These are phyloP conservation scores for Millerozyma acaciae DNA, from an alignment of 805 yeast species.

Conservation along the genomic window DNA sequence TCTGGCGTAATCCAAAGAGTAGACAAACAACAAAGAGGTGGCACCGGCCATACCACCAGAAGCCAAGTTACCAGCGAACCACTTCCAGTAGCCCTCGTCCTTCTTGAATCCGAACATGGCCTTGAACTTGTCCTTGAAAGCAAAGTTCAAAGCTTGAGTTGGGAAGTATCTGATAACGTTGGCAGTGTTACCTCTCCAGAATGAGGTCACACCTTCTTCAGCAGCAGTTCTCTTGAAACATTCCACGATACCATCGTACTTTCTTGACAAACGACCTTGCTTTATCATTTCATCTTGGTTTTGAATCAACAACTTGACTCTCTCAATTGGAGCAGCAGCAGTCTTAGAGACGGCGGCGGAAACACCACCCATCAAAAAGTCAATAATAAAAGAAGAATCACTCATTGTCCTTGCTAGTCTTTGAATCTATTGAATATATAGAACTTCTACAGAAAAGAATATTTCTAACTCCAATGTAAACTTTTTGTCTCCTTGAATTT, in stretches of 20 bases:
- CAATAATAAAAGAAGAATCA: conserved; percentile 26
- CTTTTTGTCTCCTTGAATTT: too few species aligned
- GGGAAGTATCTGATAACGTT: conserved; percentile 99
- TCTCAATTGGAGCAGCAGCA: conserved; percentile 96
- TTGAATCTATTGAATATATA: conserved; percentile 2
- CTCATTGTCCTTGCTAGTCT: conserved; percentile 12
- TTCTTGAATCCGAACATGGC: conserved; percentile 95
- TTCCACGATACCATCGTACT: conserved; percentile 86
- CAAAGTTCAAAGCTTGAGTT: conserved; percentile 97
- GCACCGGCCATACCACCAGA: conserved; percentile 99
- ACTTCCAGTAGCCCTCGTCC: conserved; percentile 85
- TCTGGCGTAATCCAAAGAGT: conserved; percentile 97
- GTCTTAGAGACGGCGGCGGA: conserved; percentile 98
- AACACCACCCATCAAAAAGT: conserved; percentile 96
- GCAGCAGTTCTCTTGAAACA: conserved; percentile 94
- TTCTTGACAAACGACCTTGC: conserved; percentile 88
- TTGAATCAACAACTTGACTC: conserved; percentile 94
- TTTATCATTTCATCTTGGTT: conserved; percentile 98
- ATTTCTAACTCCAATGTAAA: too few species aligned
- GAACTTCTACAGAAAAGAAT: conserved; percentile 1
- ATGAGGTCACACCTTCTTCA: conserved; percentile 86
- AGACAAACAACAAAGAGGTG: conserved; percentile 85
- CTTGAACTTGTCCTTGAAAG: conserved; percentile 97
- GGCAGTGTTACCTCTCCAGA: conserved; percentile 99
- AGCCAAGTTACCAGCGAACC: conserved; percentile 98